Conservation (phyloP, 2,329 filamentous ascomycete genomes). For the Trichoderma asperellum region DNA sequence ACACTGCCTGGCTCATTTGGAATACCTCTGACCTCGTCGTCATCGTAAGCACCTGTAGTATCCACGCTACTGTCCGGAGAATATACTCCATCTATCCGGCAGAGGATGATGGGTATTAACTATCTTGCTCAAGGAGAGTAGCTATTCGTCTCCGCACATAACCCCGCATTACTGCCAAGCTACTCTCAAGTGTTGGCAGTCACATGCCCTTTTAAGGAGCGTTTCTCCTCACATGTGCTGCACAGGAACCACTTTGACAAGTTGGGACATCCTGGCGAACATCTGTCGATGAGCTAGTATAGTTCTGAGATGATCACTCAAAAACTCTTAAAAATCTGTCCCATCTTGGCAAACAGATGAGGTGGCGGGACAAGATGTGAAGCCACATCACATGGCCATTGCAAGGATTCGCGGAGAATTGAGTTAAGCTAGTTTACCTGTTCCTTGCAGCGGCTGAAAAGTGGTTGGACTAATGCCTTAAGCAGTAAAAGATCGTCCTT, state of each 20-base stretch:
- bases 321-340: background rate
- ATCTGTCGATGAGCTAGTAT: background rate
- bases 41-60: background rate
- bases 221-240: background rate
- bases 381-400: background rate
- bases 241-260: background rate
- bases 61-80: background rate
- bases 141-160: background rate
- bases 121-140: background rate
- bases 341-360: background rate
- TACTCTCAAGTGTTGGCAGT: background rate
- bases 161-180: background rate
- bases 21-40: background rate
- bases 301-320: background rate
- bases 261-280: background rate
- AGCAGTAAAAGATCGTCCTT: background rate
- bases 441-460: background rate
- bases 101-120: background rate
- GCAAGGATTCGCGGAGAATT: background rate
- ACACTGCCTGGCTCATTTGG: background rate
- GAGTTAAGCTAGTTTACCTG: background rate
- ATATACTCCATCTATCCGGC: background rate
- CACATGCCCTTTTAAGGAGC: background rate
- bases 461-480: background rate
- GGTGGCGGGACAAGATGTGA: background rate